Conservation (phyloP, 1,284 basidiomycete species). For the Trametes versicolor region DNA sequence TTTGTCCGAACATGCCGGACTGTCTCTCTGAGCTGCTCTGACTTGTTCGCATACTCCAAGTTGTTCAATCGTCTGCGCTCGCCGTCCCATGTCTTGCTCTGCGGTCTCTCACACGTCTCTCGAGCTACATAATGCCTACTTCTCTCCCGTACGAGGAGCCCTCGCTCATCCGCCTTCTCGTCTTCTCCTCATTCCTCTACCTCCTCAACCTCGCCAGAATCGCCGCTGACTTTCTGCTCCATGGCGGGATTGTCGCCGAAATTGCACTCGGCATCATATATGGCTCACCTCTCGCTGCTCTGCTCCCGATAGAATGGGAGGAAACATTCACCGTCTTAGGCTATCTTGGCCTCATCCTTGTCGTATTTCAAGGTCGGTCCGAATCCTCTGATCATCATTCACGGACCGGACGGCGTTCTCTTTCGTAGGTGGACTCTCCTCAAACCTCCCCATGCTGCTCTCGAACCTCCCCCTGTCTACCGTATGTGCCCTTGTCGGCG, state of each 20-base stretch:
- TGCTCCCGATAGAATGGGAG: conserved; percentile 52
- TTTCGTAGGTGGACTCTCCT: conserved; percentile 53
- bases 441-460: conserved; percentile 49
- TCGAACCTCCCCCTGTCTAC: conserved; percentile 53
- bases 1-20: too few species aligned
- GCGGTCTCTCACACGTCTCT: neutral
- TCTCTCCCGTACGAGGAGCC: conserved; percentile 39
- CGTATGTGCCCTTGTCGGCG: conserved; percentile 55
- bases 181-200: conserved; percentile 40
- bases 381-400: neutral
- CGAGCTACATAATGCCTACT: conserved; percentile 2
- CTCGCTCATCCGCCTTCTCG: conserved; percentile 32
- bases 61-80: too few species aligned
- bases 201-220: conserved; percentile 37
- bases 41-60: too few species aligned
- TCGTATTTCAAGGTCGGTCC: conserved; percentile 59
- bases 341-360: conserved; percentile 60
- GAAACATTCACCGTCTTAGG: conserved; percentile 55
- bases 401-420: neutral
- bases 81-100: neutral
- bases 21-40: too few species aligned
- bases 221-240: conserved; percentile 34
- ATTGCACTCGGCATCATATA: conserved; percentile 59
- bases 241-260: conserved; percentile 50
- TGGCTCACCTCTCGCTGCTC: conserved; percentile 52